These are phyloP conservation scores for Cyclotella kingstonii DNA, from an alignment of 108 stramenopile species.

Conservation along the genomic window DNA sequence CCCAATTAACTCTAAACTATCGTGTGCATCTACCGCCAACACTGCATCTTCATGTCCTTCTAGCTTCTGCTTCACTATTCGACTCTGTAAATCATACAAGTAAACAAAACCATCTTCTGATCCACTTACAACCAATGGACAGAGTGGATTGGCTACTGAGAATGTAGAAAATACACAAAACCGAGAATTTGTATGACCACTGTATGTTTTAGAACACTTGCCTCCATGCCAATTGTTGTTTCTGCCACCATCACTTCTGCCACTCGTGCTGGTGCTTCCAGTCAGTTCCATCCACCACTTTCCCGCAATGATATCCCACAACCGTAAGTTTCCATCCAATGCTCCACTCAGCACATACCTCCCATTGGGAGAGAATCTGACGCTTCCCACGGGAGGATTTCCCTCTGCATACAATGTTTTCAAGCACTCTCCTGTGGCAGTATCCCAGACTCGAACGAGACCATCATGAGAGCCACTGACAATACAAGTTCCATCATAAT, in stretches of 20 bases:
- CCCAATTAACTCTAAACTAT: conserved; percentile 67
- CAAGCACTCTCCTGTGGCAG: conserved; percentile 91
- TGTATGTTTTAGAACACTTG: conserved; percentile 53
- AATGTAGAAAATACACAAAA: conserved; percentile 81
- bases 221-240: conserved; percentile 37
- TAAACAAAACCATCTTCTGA: conserved; percentile 87
- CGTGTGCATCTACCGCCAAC: conserved; percentile 78
- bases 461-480: conserved; percentile 89
- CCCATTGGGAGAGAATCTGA: conserved; percentile 90
- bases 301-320: conserved; percentile 68
- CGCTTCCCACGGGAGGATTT: conserved; percentile 82
- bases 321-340: conserved; percentile 71
- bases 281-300: not conserved
- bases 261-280: conserved; percentile 30
- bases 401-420: conserved; percentile 93
- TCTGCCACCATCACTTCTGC: conserved; percentile 5
- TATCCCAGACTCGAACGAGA: conserved; percentile 93
- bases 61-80: conserved; percentile 67
- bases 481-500: conserved; percentile 85
- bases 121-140: conserved; percentile 79
- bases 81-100: conserved; percentile 85
- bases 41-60: conserved; percentile 78
- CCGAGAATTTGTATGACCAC: conserved; percentile 53
- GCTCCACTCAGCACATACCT: conserved; percentile 83
- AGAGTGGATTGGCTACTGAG: conserved; percentile 54